phyloP scores from a whole-genome alignment of 2,329 filamentous ascomycete genomes.

The Tetracladium maxilliforme region DNA sequence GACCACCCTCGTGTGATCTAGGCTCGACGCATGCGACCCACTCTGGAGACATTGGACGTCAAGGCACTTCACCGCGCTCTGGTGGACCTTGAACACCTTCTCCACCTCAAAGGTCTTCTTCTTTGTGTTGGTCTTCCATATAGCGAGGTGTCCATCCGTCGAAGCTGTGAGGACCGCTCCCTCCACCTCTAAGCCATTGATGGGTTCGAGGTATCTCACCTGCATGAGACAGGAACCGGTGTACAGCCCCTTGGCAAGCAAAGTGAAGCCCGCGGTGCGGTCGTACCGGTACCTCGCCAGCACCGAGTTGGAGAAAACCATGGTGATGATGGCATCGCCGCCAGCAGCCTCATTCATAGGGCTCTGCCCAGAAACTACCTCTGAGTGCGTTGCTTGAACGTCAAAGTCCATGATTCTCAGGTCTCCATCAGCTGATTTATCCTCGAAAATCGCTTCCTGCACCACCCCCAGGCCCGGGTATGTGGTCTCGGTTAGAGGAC shows the following conservation, averaged over 20 bases:
- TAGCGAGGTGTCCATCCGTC: constrained; percentile 64
- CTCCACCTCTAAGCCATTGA: too few relatives aligned
- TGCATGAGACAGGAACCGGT: constrained; percentile 68
- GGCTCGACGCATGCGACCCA: constrained; percentile 13
- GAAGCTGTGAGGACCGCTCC: constrained; percentile 51
- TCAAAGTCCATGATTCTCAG: constrained; percentile 74
- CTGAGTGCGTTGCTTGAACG: constrained; percentile 22
- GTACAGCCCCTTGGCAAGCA: constrained; percentile 41
- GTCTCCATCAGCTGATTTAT: constrained; percentile 41
- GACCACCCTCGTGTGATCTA: constrained; percentile 28
- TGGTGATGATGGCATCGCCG: constrained; percentile 30
- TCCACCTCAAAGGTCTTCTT: constrained; percentile 4
- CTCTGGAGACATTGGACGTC: constrained; percentile 23
- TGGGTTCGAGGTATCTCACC: constrained; percentile 21
- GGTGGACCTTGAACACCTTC: constrained; percentile 44
- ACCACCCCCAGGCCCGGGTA: constrained; percentile 35
- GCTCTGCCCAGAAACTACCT: too few relatives aligned
- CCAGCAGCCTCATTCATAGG: constrained; percentile 9
- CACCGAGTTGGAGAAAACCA: constrained; percentile 75
- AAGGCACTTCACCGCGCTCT: constrained; percentile 64
- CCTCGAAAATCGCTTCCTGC: constrained; percentile 37
- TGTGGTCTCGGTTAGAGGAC: constrained; percentile 35
- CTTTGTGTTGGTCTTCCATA: constrained; percentile 29
- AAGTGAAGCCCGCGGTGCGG: constrained; percentile 22
- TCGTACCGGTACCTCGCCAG: constrained; percentile 45